A percentile compares a stretch with the other conserved stretches of the same genome.
Conservation (phyloP, 2,329 filamentous ascomycete species). For the Hypoxylon sp. region DNA sequence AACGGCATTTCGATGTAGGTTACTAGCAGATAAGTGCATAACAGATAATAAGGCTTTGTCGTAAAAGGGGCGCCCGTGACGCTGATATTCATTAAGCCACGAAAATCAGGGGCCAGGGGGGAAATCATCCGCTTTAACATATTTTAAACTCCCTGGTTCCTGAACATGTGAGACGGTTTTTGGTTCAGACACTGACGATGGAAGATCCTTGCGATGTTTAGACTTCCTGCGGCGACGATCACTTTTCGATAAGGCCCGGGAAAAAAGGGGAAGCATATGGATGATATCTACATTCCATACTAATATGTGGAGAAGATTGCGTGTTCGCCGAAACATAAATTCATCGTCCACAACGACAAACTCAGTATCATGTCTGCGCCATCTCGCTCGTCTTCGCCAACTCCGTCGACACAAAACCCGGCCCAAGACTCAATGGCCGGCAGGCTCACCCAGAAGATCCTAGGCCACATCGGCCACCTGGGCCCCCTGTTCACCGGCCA, state of each 20-base stretch:
- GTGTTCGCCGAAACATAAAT: constrained; percentile 32
- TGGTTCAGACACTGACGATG: constrained; percentile 18
- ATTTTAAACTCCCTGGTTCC: constrained; percentile 21
- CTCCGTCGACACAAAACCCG: constrained; percentile 2
- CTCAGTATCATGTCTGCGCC: constrained; percentile 2
- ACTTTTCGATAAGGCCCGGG: constrained; percentile 17
- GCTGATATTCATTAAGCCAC: constrained; percentile 10
- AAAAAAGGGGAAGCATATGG: constrained; percentile 29
- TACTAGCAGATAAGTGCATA: constrained; percentile 7
- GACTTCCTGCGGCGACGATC: constrained; percentile 38
- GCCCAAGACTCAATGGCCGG: constrained; percentile 34
- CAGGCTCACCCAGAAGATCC: constrained; percentile 43
- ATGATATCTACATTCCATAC: constrained; percentile 24
- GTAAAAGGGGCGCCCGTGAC: constrained; percentile 10
- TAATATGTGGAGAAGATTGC: constrained; percentile 43
- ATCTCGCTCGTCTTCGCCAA: constrained; percentile 4
- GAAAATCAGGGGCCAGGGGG: constrained; percentile 12
- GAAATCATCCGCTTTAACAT: constrained; percentile 15
- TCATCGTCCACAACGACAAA: constrained; percentile 10
- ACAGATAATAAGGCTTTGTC: not conserved
- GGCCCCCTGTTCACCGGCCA: constrained; percentile 31
- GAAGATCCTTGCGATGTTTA: constrained; percentile 32
- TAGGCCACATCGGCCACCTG: constrained; percentile 40
- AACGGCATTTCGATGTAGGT: constrained; percentile 11
- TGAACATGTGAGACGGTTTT: constrained; percentile 4